Evolutionary conservation across 148 eudicot species (phyloP).

Genomic region (Cornus controversa): DNA sequence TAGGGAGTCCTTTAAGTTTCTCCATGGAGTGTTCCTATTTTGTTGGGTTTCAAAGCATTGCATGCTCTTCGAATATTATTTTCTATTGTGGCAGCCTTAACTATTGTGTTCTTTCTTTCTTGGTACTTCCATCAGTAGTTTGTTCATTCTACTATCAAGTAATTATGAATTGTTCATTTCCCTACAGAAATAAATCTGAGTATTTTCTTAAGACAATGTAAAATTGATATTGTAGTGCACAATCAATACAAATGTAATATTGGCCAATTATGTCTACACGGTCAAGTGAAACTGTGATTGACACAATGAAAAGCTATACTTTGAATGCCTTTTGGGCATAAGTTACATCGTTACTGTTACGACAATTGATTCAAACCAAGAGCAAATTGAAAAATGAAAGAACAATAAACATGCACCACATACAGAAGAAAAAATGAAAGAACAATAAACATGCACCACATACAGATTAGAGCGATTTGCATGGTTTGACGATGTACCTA

Average conservation of each 20-base stretch:
- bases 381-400: too few relatives aligned
- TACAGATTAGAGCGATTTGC: too few relatives aligned
- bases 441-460: too few relatives aligned
- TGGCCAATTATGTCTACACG: background rate
- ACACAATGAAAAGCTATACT: background rate
- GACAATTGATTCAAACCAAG: too few relatives aligned
- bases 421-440: too few relatives aligned
- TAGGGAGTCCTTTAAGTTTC: background rate
- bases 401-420: too few relatives aligned
- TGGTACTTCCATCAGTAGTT: constrained; percentile 1
- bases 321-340: background rate
- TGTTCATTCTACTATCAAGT: background rate
- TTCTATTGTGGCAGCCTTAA: background rate
- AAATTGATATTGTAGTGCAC: background rate
- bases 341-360: background rate
- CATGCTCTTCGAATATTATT: background rate
- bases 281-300: background rate
- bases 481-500: too few relatives aligned
- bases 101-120: background rate
- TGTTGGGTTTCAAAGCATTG: background rate
- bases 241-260: background rate
- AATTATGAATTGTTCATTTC: background rate
- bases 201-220: background rate
- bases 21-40: background rate
- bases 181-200: background rate